Evolutionary conservation across 1,284 basidiomycete genomes (phyloP).

Genomic region (Naganishia liquefaciens): DNA sequence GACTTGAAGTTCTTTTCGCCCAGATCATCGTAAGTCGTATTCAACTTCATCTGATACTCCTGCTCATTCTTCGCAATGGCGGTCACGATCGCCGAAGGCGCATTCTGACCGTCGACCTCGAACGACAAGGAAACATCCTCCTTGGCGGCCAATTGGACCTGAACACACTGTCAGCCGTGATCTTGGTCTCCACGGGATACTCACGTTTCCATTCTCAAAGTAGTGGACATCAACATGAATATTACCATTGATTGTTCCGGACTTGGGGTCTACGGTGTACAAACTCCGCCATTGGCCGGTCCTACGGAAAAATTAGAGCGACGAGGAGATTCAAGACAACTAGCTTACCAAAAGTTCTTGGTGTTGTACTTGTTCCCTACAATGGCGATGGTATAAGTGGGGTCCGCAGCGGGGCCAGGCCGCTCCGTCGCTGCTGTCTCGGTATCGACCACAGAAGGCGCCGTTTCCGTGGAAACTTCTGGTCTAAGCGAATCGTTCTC

Average conservation of each 20-base stretch:
- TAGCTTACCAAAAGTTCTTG: constrained; percentile 75
- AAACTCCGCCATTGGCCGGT: constrained; percentile 80
- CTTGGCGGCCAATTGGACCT: constrained; percentile 84
- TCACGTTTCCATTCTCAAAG: constrained; percentile 91
- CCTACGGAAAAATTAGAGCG: constrained; percentile 57
- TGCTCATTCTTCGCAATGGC: constrained; percentile 76
- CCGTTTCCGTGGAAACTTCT: neutral
- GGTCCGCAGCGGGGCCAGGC: constrained; percentile 37
- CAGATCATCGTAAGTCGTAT: constrained; percentile 78
- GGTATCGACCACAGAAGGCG: neutral
- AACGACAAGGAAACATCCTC: constrained; percentile 68
- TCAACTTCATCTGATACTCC: constrained; percentile 76
- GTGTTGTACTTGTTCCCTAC: constrained; percentile 94
- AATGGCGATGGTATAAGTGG: constrained; percentile 70
- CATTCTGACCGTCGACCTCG: constrained; percentile 60
- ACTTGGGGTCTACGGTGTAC: constrained; percentile 55
- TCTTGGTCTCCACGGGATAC: constrained; percentile 36
- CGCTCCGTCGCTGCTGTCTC: neutral
- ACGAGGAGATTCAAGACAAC: neutral
- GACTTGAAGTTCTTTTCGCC: constrained; percentile 84
- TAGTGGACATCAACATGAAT: constrained; percentile 87
- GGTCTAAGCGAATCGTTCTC: neutral
- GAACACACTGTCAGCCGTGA: constrained; percentile 17
- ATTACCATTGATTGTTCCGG: constrained; percentile 56
- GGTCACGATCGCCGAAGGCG: constrained; percentile 63